Base-by-base conservation (phyloP, 495 filamentous ascomycete species). In the Astrothelium macrocarpum region DNA sequence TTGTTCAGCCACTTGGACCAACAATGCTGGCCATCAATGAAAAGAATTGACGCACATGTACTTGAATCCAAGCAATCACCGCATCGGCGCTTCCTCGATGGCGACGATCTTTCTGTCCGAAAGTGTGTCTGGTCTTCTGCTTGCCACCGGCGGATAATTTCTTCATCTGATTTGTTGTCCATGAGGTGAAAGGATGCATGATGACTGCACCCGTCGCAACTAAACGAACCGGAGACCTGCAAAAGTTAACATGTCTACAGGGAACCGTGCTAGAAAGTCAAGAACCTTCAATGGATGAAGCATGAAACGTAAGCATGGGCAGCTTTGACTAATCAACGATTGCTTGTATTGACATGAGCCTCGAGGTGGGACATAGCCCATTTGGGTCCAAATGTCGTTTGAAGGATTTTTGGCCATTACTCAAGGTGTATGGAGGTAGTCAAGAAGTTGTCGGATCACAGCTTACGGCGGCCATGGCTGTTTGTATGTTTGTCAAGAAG, bases 281-380 rank as follows among this genome's bases (percentile, higher is more conserved):
- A n/a, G 31, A 65, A 78, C 81, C 71, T 84, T 81, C 56, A 82
- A 70, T 0, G 81, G 81, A 69, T 84, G 82, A 39, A 81, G 67
- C 81, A 84, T 84, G 78, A 84, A 84, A 43, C 81, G 76, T 61
- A 80, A 70, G 68, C 81, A 84, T 9, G 81, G 73, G 68, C 81
- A 84, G 36, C 65, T 70, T 9, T 74, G 62, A 9, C 73, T 71
- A 59, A 83, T 61, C 62, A 82, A 65, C 56, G 77, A 77, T 2
- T 67, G 60, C 63, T 76, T 77, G 61, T 73, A 71, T 59, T 75
- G 74, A 70, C 79, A 81, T 31, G 68, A 67, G 53, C 79, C 79
- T 29, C 74, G 76, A 2, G 79, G 77, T 10, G 74, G 74, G 3
- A 64, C 65, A 60, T 77, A 77, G 63, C 61, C 56, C 75, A 76